A percentile compares a stretch with the other conserved stretches of the same genome.
phyloP scores from a whole-genome alignment of 805 yeast species.

The Candida peoriensis region DNA sequence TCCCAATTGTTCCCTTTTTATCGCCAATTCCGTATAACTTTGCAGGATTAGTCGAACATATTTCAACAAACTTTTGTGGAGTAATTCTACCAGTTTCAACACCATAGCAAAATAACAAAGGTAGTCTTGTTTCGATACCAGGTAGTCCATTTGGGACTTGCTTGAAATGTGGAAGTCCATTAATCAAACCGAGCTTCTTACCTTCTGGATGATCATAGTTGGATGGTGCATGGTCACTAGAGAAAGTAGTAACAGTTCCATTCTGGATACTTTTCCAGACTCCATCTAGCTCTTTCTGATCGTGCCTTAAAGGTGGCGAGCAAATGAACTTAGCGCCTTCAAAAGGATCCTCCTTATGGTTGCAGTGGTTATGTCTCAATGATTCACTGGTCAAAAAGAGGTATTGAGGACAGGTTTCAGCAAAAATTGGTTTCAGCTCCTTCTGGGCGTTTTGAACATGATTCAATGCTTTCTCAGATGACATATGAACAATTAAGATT shows the following conservation, averaged over 20 bases:
- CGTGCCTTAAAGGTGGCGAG: constrained; percentile 44
- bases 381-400: constrained; percentile 37
- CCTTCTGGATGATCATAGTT: constrained; percentile 37
- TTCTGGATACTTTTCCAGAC: constrained; percentile 42
- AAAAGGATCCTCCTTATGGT: constrained; percentile 30
- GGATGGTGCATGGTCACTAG: constrained; percentile 45
- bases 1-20: constrained; percentile 37
- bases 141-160: constrained; percentile 45
- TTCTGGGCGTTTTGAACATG: constrained; percentile 40
- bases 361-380: constrained; percentile 26
- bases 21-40: constrained; percentile 39
- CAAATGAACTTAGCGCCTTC: constrained; percentile 47
- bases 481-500: constrained; percentile 43
- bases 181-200: constrained; percentile 36
- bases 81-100: constrained; percentile 36
- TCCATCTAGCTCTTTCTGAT: constrained; percentile 33
- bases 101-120: constrained; percentile 39
- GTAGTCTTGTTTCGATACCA: constrained; percentile 44
- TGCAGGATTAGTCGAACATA: constrained; percentile 42
- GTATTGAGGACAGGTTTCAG: constrained; percentile 50
- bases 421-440: constrained; percentile 36
- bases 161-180: constrained; percentile 37
- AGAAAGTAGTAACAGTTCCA: constrained; percentile 42
- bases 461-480: constrained; percentile 35
- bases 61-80: constrained; percentile 39